Percentiles rank a stretch among this genome's conserved stretches.
Conservation (phyloP, 768 basidiomycete species). For the Candolleomyces efflorescens region DNA sequence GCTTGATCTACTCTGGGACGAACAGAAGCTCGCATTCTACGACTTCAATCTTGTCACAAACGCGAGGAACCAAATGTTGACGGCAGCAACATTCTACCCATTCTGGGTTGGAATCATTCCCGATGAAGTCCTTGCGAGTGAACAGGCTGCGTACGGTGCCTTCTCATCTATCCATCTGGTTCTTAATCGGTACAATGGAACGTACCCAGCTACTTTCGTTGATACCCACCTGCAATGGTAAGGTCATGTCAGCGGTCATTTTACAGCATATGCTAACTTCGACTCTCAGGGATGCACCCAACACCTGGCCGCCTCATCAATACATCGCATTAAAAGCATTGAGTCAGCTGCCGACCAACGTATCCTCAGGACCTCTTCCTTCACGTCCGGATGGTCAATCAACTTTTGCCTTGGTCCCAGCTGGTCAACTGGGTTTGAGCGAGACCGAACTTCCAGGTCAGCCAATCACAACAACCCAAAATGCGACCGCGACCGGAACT, state of each 20-base stretch:
- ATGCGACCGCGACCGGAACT: conserved; percentile 48
- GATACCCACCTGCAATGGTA: conserved; percentile 81
- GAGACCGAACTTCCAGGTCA: conserved; percentile 73
- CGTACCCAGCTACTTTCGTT: conserved; percentile 75
- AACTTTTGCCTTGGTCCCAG: conserved; percentile 65
- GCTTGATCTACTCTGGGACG: conserved; percentile 85
- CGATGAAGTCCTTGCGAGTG: conserved; percentile 52
- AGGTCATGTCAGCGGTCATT: conserved; percentile 4
- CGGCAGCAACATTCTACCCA: conserved; percentile 78
- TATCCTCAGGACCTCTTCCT: conserved; percentile 57
- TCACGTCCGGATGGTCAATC: conserved; percentile 45
- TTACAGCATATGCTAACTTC: background rate
- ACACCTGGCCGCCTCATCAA: conserved; percentile 84
- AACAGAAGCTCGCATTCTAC: conserved; percentile 80
- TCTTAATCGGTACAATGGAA: conserved; percentile 83
- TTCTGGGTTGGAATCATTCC: conserved; percentile 88
- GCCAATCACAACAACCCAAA: conserved; percentile 37
- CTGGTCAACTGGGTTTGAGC: conserved; percentile 76
- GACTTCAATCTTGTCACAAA: conserved; percentile 80
- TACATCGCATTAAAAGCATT: conserved; percentile 80
- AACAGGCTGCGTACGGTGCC: conserved; percentile 58
- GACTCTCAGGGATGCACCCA: conserved; percentile 69
- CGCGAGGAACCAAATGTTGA: conserved; percentile 60
- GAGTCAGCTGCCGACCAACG: conserved; percentile 64
- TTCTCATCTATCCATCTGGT: conserved; percentile 78